Percentiles rank a stretch among this genome's conserved stretches.
Conservation (phyloP, 129 eudicot genomes). For the Silybum marianum region DNA sequence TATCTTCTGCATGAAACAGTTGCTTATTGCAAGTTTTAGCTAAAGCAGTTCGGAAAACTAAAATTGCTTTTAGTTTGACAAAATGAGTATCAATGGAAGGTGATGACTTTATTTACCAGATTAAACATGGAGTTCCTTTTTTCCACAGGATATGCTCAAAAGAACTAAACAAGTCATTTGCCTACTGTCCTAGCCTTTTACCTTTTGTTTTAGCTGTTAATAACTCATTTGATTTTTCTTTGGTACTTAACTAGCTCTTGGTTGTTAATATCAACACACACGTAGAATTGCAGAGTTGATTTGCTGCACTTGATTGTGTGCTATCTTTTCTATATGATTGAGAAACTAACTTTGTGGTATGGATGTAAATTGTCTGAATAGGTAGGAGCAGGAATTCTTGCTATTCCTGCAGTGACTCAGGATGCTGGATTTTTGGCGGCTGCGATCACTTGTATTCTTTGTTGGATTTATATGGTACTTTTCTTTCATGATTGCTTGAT, state of each 20-base stretch:
- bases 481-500: neutral
- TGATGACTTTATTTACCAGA: constrained; percentile 1
- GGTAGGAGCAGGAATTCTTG: constrained; percentile 99
- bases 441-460: constrained; percentile 70
- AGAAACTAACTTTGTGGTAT: constrained; percentile 2
- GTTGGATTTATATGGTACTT: constrained; percentile 93
- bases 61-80: constrained; percentile 2
- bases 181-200: neutral
- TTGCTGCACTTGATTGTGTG: neutral
- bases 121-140: neutral
- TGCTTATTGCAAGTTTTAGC: neutral
- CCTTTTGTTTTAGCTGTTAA: neutral
- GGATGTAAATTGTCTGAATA: constrained; percentile 29
- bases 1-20: constrained; percentile 3
- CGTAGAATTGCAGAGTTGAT: constrained; percentile 5
- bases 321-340: constrained; percentile 6
- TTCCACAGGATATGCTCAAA: neutral
- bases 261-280: neutral
- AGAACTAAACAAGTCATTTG: neutral
- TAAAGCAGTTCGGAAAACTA: neutral
- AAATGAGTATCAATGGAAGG: neutral
- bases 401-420: constrained; percentile 98
- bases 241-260: neutral
- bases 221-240: neutral
- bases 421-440: constrained; percentile 98